phyloP scores from a whole-genome alignment of 1,139 yeast genomes.

The Yamadazyma epiphylla region DNA sequence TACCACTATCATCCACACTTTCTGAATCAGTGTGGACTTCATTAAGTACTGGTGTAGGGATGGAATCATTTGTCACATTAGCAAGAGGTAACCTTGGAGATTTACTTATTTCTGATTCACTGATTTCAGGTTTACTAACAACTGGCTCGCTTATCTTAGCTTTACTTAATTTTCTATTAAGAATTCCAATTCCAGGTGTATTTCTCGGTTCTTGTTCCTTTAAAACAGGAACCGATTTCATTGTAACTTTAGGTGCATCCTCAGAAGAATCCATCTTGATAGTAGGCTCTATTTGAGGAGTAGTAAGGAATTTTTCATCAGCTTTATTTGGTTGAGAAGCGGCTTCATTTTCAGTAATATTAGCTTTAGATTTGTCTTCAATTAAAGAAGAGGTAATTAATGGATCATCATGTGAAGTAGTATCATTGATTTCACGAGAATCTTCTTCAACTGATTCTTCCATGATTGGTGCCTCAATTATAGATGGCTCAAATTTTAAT shows the following conservation, averaged over 20 bases:
- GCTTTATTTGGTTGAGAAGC: background rate
- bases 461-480: background rate
- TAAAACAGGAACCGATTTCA: constrained; percentile 2
- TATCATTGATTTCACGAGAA: background rate
- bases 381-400: too few relatives aligned
- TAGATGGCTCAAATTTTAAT: too few relatives aligned
- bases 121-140: constrained; percentile 1
- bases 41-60: constrained; percentile 12
- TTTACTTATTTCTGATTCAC: constrained; percentile 3
- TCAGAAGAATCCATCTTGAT: constrained; percentile 4
- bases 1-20: constrained; percentile 7
- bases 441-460: background rate
- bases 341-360: too few relatives aligned
- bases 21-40: constrained; percentile 12
- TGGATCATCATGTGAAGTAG: constrained; percentile 4
- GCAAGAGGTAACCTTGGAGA: constrained; percentile 1
- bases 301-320: constrained; percentile 1
- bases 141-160: constrained; percentile 1
- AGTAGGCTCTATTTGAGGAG: constrained; percentile 10
- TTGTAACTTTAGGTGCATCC: background rate
- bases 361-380: too few relatives aligned
- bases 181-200: background rate
- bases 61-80: constrained; percentile 1
- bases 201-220: constrained; percentile 3
- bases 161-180: background rate